Percentiles rank a stretch among this genome's conserved stretches.
Conservation (phyloP, 768 basidiomycete genomes). For the Cubamyces sp. region DNA sequence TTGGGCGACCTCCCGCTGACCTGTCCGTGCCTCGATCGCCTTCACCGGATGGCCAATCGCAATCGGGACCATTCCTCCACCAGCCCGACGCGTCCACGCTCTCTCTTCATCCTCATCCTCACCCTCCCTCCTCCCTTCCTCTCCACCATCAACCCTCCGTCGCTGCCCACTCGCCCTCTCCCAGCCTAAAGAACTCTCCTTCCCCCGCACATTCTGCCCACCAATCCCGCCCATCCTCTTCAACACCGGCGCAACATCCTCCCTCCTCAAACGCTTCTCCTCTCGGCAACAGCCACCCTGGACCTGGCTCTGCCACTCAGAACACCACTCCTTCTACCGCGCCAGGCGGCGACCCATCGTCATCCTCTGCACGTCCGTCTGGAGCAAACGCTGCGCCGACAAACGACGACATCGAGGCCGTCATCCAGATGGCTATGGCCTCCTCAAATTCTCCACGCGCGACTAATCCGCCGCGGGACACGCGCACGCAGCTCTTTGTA, state of each 20-base stretch:
- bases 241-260: background rate
- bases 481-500: slow-evolving; percentile 93
- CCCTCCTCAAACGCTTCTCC: background rate
- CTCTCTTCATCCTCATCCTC: slow-evolving; percentile 1
- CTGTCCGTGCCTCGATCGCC: background rate
- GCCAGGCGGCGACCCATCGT: background rate
- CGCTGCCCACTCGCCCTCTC: slow-evolving; percentile 4
- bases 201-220: slow-evolving; percentile 9
- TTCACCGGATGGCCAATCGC: background rate
- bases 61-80: slow-evolving; percentile 7
- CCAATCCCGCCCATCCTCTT: background rate
- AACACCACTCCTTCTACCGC: background rate
- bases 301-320: too few species aligned
- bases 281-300: too few species aligned
- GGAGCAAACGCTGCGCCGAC: slow-evolving; percentile 45
- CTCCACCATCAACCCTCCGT: background rate
- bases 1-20: background rate
- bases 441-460: slow-evolving; percentile 56
- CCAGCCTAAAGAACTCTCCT: background rate
- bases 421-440: slow-evolving; percentile 90
- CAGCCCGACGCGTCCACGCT: background rate
- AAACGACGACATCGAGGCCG: slow-evolving; percentile 88
- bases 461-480: slow-evolving; percentile 64
- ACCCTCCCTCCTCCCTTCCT: background rate
- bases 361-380: slow-evolving; percentile 4